phyloP scores from a whole-genome alignment of 495 filamentous ascomycete species.

The Penicillium desertorum region DNA sequence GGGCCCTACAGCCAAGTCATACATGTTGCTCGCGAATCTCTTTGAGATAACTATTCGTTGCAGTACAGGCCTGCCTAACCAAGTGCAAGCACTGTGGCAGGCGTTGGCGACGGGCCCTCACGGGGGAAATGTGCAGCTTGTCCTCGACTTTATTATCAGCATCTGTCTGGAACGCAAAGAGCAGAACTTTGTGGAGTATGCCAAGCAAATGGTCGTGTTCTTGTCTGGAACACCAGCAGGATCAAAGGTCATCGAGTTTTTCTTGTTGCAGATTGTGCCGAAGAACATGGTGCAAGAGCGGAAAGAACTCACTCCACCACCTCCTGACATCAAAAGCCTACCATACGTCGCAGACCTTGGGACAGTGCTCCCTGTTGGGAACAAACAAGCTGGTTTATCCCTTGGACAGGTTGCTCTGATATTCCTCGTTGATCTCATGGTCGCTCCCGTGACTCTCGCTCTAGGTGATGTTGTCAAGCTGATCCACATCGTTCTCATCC shows the following conservation, averaged over 20 bases:
- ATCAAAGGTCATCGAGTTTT: constrained; percentile 89
- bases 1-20: constrained; percentile 83
- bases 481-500: constrained; percentile 85
- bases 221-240: constrained; percentile 88
- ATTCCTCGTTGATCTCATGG: constrained; percentile 92
- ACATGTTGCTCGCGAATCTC: constrained; percentile 93
- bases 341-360: constrained; percentile 88
- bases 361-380: constrained; percentile 76
- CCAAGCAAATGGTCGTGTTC: constrained; percentile 97
- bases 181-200: constrained; percentile 95
- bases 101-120: constrained; percentile 91
- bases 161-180: constrained; percentile 90
- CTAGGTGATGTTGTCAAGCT: constrained; percentile 77
- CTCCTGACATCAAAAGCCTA: constrained; percentile 69
- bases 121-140: constrained; percentile 90
- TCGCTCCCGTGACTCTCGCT: constrained; percentile 78
- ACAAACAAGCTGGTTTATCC: constrained; percentile 87
- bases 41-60: constrained; percentile 95
- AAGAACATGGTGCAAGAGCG: constrained; percentile 90
- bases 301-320: constrained; percentile 66
- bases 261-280: constrained; percentile 82
- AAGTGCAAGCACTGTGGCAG: constrained; percentile 97
- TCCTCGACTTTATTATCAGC: constrained; percentile 92
- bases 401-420: constrained; percentile 91
- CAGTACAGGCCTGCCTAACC: constrained; percentile 83